A percentile compares a stretch with the other conserved stretches of the same genome.
Evolutionary conservation across 345 rosid genomes (phyloP).

Genomic region (Streptanthus diversifolius): DNA sequence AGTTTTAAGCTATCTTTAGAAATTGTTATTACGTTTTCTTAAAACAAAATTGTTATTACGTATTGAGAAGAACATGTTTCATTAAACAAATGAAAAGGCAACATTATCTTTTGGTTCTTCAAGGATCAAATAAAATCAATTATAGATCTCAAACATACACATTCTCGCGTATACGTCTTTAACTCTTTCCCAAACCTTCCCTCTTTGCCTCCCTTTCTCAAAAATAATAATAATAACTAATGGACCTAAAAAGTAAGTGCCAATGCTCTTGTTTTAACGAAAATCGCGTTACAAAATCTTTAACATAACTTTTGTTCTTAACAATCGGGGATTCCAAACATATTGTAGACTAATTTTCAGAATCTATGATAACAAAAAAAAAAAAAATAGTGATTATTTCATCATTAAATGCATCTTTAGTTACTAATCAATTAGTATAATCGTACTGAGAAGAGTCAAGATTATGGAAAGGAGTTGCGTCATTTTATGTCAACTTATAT

Average conservation of each 20-base stretch:
- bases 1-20: too few relatives aligned
- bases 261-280: neutral
- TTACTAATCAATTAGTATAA: too few relatives aligned
- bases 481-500: neutral
- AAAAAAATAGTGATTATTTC: too few relatives aligned
- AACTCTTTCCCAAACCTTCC: neutral
- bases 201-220: neutral
- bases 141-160: neutral
- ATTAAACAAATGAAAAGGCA: neutral
- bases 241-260: neutral
- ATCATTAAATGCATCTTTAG: too few relatives aligned
- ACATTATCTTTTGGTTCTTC: neutral
- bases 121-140: neutral
- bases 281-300: neutral
- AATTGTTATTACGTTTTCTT: too few relatives aligned
- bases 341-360: neutral
- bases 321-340: neutral
- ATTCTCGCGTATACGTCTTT: conserved; percentile 10
- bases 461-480: neutral
- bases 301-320: neutral
- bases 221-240: neutral
- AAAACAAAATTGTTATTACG: too few relatives aligned
- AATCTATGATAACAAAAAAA: neutral
- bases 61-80: neutral
- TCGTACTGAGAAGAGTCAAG: neutral